Conservation (phyloP, 495 filamentous ascomycete species). For the Chaetomium tenue region DNA sequence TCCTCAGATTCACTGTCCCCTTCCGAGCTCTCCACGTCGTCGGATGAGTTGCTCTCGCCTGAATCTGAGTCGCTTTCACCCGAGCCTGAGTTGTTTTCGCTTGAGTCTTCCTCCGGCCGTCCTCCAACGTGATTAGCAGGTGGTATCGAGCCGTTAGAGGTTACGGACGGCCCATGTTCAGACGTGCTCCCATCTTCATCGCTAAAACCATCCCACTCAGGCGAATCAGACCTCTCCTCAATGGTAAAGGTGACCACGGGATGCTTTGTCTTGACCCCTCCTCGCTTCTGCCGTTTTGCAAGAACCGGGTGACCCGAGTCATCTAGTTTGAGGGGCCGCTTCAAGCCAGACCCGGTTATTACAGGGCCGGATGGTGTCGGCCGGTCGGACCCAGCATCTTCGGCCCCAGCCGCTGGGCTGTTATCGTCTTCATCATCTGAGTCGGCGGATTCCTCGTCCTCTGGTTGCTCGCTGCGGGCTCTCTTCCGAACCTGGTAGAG, state of each 20-base stretch:
- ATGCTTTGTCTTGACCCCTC: constrained; percentile 51
- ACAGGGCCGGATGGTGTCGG: constrained; percentile 2
- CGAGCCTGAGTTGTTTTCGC: constrained; percentile 24
- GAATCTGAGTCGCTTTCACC: constrained; percentile 29
- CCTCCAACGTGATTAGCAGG: constrained; percentile 2
- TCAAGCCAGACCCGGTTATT: constrained; percentile 72
- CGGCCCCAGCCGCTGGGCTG: constrained; percentile 13
- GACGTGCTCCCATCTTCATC: constrained; percentile 19
- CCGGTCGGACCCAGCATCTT: background rate
- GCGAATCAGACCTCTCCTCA: constrained; percentile 29
- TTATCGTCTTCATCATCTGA: constrained; percentile 33
- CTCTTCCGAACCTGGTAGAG: constrained; percentile 37
- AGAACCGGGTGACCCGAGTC: constrained; percentile 75
- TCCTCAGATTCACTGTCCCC: constrained; percentile 33
- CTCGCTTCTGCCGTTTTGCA: constrained; percentile 62
- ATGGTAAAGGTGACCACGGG: constrained; percentile 29
- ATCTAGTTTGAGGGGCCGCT: constrained; percentile 77
- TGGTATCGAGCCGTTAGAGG: constrained; percentile 23
- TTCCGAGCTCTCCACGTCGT: constrained; percentile 37
- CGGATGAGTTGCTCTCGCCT: constrained; percentile 21
- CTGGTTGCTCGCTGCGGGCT: constrained; percentile 13
- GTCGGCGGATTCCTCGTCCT: constrained; percentile 31
- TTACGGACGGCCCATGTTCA: constrained; percentile 27
- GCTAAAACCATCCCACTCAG: constrained; percentile 45
- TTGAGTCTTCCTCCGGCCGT: background rate